Percentiles rank a stretch among this genome's conserved stretches.
These are phyloP conservation scores for Gyrodon lividus DNA, from an alignment of 768 basidiomycete genomes.

Conservation along the genomic window DNA sequence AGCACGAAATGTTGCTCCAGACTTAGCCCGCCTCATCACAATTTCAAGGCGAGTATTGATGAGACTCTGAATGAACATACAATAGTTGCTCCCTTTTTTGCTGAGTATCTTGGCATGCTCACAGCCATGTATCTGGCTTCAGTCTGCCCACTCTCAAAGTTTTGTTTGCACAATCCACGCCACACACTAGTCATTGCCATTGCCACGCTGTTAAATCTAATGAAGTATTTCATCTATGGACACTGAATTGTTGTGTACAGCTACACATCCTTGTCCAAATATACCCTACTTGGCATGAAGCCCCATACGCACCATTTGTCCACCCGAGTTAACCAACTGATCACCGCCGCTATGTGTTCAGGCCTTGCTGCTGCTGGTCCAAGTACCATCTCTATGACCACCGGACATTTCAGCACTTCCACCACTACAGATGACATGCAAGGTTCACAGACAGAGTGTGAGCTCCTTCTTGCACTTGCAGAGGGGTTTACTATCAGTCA, in stretches of 20 bases:
- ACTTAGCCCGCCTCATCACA: neutral
- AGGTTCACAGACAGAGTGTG: neutral
- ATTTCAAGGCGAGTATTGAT: neutral
- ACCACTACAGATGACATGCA: neutral
- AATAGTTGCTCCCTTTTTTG: neutral
- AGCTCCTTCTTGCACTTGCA: neutral
- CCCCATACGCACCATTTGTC: too few species aligned
- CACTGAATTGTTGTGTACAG: neutral
- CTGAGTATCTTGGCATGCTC: neutral
- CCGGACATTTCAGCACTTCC: neutral
- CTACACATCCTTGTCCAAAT: too few species aligned
- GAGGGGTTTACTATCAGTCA: neutral
- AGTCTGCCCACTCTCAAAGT: neutral
- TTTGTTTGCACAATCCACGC: neutral
- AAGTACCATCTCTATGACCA: neutral
- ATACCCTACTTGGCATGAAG: too few species aligned
- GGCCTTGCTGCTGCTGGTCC: neutral
- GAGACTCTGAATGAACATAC: neutral
- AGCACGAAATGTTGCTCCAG: neutral
- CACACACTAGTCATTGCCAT: neutral
- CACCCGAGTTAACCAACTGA: too few species aligned
- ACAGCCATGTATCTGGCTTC: neutral
- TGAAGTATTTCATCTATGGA: neutral
- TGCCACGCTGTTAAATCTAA: neutral
- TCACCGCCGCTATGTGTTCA: too few species aligned